A percentile compares a stretch with the other conserved stretches of the same genome.
Evolutionary conservation across 495 filamentous ascomycete species (phyloP).

Genomic region (Penicillium turbatum): DNA sequence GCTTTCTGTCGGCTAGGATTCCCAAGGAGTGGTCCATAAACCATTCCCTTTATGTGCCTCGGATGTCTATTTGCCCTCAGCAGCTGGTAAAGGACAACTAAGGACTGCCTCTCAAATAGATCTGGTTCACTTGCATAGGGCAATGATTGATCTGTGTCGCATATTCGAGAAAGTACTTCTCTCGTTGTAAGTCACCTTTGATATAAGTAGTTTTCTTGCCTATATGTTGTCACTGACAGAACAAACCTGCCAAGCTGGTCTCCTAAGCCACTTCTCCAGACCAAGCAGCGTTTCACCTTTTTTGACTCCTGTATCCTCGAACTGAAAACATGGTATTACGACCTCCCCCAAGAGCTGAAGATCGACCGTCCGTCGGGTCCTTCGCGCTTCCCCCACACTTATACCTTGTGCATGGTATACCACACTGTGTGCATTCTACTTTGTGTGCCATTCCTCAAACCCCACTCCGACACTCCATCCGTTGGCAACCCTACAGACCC

Average conservation of each 20-base stretch:
- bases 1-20: conserved; percentile 17
- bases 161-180: conserved; percentile 28
- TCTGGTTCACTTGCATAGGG: conserved; percentile 19
- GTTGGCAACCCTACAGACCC: not conserved
- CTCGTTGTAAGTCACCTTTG: conserved; percentile 18
- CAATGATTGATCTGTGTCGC: conserved; percentile 27
- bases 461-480: not conserved
- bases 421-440: conserved; percentile 25
- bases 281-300: conserved; percentile 17
- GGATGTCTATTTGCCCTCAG: conserved; percentile 12
- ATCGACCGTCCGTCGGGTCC: conserved; percentile 12
- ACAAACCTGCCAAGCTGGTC: conserved; percentile 17
- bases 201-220: no score
- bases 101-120: conserved; percentile 16
- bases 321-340: conserved; percentile 29
- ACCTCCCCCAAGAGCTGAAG: conserved; percentile 21
- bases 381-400: conserved; percentile 24
- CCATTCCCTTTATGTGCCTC: conserved; percentile 19
- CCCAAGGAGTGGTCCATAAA: conserved; percentile 27
- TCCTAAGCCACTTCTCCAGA: conserved; percentile 22
- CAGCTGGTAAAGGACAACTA: conserved; percentile 19
- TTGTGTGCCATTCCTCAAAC: conserved; percentile 20
- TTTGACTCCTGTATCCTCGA: conserved; percentile 28
- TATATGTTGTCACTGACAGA: not conserved
- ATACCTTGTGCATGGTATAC: conserved; percentile 30